Conservation (phyloP, 352 stramenopile species). For the Phytophthora brassicae region DNA sequence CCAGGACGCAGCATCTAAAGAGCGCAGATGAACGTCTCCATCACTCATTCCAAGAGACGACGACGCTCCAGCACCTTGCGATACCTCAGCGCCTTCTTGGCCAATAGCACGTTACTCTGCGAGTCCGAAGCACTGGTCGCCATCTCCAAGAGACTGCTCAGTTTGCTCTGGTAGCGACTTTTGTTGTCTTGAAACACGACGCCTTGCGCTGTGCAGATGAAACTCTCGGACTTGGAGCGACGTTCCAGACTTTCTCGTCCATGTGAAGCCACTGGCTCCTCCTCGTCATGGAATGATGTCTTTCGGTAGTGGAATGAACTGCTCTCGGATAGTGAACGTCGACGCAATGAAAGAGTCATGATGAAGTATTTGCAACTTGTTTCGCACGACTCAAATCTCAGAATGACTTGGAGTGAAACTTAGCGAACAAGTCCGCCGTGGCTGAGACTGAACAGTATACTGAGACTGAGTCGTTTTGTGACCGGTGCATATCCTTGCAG, state of each 20-base stretch:
- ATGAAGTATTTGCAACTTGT: neutral
- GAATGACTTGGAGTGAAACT: slow-evolving; percentile 7
- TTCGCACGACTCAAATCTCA: slow-evolving; percentile 3
- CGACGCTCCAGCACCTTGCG: slow-evolving; percentile 34
- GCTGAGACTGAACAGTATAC: neutral
- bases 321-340: slow-evolving; percentile 22
- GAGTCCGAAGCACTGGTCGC: slow-evolving; percentile 21
- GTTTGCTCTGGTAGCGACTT: slow-evolving; percentile 15
- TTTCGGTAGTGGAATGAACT: slow-evolving; percentile 4
- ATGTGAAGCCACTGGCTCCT: neutral
- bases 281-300: slow-evolving; percentile 3
- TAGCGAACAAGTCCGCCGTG: neutral
- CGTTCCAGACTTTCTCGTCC: slow-evolving; percentile 4
- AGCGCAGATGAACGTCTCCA: neutral
- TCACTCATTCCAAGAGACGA: slow-evolving; percentile 5
- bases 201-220: slow-evolving; percentile 36
- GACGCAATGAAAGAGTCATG: slow-evolving; percentile 14
- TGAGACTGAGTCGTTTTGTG: neutral
- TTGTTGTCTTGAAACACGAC: slow-evolving; percentile 31
- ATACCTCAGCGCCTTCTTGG: slow-evolving; percentile 39
- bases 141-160: slow-evolving; percentile 25
- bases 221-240: slow-evolving; percentile 37
- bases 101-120: slow-evolving; percentile 34
- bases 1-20: slow-evolving; percentile 9
- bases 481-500: neutral